A percentile compares a stretch with the other conserved stretches of the same genome.
Evolutionary conservation across 169 alveolate genomes (phyloP).

Genomic region (Cryptosporidium bovis): DNA sequence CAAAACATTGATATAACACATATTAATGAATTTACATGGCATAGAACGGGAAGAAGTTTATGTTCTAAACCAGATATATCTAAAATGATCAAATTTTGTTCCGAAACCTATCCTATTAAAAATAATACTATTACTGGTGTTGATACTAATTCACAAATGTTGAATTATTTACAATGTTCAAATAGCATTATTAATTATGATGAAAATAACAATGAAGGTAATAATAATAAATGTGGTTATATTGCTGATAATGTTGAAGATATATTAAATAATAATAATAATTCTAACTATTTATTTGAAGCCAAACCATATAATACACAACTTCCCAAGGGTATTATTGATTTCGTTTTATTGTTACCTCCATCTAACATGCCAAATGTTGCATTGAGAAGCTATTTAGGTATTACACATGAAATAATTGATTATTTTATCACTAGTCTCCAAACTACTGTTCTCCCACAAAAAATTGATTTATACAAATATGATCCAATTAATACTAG

Average conservation of each 20-base stretch:
- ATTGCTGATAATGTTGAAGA: constrained; percentile 7
- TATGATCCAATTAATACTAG: constrained; percentile 14
- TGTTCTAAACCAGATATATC: constrained; percentile 59
- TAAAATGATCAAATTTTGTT: constrained; percentile 31
- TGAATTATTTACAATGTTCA: neutral
- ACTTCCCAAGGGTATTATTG: constrained; percentile 64
- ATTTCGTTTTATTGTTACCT: constrained; percentile 51
- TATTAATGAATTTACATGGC: constrained; percentile 51
- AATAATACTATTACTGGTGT: constrained; percentile 43
- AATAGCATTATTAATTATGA: neutral
- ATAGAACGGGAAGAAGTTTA: constrained; percentile 51
- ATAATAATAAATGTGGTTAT: neutral
- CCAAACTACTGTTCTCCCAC: constrained; percentile 49
- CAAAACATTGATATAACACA: neutral
- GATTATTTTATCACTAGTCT: constrained; percentile 26
- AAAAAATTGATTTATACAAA: constrained; percentile 31
- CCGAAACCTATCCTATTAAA: constrained; percentile 43
- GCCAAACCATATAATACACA: constrained; percentile 34
- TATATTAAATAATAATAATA: neutral
- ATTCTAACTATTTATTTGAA: neutral
- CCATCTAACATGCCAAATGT: constrained; percentile 17
- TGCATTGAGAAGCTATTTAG: constrained; percentile 10
- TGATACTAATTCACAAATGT: neutral
- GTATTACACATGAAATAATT: constrained; percentile 38
- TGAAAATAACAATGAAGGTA: neutral